These are phyloP conservation scores for Cornus kousa DNA, from an alignment of 148 eudicot species.

Conservation along the genomic window DNA sequence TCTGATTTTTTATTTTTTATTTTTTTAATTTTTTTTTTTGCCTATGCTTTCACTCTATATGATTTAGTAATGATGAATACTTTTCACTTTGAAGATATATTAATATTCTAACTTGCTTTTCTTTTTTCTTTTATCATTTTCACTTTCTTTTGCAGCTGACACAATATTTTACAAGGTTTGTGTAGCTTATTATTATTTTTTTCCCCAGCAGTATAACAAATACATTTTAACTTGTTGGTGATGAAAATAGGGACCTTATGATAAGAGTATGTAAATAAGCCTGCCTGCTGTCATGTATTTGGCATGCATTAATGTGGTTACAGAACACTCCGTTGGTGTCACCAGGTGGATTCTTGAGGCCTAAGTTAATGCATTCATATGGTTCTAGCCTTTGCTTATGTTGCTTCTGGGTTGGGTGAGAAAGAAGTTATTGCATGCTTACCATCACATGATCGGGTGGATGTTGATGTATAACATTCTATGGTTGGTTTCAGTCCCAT, in stretches of 20 bases:
- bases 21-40: neutral
- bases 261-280: neutral
- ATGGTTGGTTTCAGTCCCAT: constrained; percentile 4
- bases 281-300: neutral
- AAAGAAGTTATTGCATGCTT: neutral
- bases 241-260: neutral
- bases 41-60: neutral
- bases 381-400: neutral
- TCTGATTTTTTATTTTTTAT: neutral
- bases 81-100: constrained; percentile 3
- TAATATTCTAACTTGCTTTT: constrained; percentile 10
- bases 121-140: neutral
- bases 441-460: neutral
- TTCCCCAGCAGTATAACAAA: constrained; percentile 3
- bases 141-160: constrained; percentile 49
- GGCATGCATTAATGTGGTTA: neutral
- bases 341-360: constrained; percentile 1
- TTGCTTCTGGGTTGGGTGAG: constrained; percentile 7
- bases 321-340: neutral
- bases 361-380: neutral
- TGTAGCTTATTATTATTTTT: neutral
- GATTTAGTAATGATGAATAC: too few species aligned
- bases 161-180: constrained; percentile 65
- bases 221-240: neutral
- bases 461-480: neutral